Evolutionary conservation across 208 protist species (phyloP).

Genomic region (Sergeia podlipaevii): DNA sequence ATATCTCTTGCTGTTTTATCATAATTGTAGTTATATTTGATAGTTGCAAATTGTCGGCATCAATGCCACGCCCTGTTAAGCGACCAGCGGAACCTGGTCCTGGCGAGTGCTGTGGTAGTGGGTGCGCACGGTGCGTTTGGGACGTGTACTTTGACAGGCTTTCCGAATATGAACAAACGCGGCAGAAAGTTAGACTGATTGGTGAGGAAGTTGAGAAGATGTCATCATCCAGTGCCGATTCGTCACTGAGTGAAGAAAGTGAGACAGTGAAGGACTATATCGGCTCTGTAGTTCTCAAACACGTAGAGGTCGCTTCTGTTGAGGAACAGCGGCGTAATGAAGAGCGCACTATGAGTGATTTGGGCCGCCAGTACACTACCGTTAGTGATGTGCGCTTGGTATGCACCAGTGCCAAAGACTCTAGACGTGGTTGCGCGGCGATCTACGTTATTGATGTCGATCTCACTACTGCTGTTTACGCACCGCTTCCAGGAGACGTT

Average conservation of each 20-base stretch:
- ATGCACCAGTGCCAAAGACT: conserved; percentile 5
- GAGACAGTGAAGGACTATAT: conserved; percentile 40
- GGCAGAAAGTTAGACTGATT: too few species aligned
- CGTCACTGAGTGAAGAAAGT: conserved; percentile 10
- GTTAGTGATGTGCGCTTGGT: conserved; percentile 12
- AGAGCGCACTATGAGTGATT: not conserved
- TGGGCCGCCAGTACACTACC: conserved; percentile 6
- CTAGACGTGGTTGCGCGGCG: conserved; percentile 5
- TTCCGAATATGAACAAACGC: conserved; percentile 48
- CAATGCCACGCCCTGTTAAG: conserved; percentile 17
- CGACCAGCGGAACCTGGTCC: conserved; percentile 61
- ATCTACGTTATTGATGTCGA: conserved; percentile 24
- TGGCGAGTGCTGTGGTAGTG: conserved; percentile 84
- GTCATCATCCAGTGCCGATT: conserved; percentile 4
- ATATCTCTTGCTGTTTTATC: not conserved
- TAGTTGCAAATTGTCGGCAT: not conserved
- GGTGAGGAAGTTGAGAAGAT: conserved; percentile 18
- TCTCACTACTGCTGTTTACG: not conserved
- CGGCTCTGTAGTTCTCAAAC: conserved; percentile 79
- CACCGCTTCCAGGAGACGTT: conserved; percentile 53
- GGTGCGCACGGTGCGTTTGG: conserved; percentile 86
- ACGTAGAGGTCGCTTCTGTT: conserved; percentile 17
- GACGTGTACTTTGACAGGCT: conserved; percentile 87
- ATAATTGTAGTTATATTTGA: not conserved
- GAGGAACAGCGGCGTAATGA: not conserved